Conservation (phyloP, 108 stramenopile species). For the Cyclotella kingstonii region DNA sequence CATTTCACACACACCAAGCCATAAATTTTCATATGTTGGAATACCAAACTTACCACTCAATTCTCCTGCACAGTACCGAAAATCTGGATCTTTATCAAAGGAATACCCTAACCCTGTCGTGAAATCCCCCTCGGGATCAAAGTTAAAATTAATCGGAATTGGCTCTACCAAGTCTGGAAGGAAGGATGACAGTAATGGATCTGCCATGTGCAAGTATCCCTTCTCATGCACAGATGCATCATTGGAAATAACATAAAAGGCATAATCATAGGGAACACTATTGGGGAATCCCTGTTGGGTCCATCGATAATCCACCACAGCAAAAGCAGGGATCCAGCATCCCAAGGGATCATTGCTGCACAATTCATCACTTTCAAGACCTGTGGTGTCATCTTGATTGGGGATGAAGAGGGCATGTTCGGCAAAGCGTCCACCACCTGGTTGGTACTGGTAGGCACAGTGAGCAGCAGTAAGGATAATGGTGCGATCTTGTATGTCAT, state of each 20-base stretch:
- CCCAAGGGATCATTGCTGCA: slow-evolving; percentile 34
- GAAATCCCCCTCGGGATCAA: slow-evolving; percentile 10
- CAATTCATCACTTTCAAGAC: slow-evolving; percentile 20
- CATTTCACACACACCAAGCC: slow-evolving; percentile 36
- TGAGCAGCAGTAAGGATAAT: slow-evolving; percentile 41
- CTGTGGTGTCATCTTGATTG: slow-evolving; percentile 30
- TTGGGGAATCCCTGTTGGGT: slow-evolving; percentile 20
- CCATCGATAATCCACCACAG: slow-evolving; percentile 39
- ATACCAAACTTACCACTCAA: slow-evolving; percentile 30
- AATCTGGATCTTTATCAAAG: slow-evolving; percentile 33
- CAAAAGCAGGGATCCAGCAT: slow-evolving; percentile 41
- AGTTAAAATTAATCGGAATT: slow-evolving; percentile 40
- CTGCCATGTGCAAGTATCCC: slow-evolving; percentile 14
- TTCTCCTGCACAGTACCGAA: slow-evolving; percentile 28
- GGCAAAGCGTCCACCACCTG: slow-evolving; percentile 27
- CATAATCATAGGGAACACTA: slow-evolving; percentile 39
- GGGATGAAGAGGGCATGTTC: slow-evolving; percentile 42
- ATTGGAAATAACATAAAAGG: slow-evolving; percentile 30
- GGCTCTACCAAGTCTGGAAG: slow-evolving; percentile 28
- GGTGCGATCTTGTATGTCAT: slow-evolving; percentile 21
- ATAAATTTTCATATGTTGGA: slow-evolving; percentile 29
- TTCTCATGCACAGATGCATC: slow-evolving; percentile 10
- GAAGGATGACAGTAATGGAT: slow-evolving; percentile 12
- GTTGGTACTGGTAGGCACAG: slow-evolving; percentile 36
- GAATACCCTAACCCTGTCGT: slow-evolving; percentile 39